These are phyloP conservation scores for Termitomyces sp. DNA, from an alignment of 768 basidiomycete genomes.

Conservation along the genomic window DNA sequence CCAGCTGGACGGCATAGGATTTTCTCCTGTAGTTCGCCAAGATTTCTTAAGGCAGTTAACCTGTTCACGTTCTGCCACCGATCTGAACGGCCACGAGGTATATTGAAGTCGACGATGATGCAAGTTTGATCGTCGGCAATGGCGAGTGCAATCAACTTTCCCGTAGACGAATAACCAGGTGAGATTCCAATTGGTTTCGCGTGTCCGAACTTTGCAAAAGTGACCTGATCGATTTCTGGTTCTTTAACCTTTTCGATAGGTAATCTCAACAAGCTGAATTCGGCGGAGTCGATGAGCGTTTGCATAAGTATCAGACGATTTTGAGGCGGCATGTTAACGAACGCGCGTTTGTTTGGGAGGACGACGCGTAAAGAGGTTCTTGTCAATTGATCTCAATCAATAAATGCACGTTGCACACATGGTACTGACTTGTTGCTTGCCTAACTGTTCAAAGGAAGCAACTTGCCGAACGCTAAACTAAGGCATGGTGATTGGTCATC, in stretches of 20 bases:
- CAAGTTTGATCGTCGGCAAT: slow-evolving; percentile 34
- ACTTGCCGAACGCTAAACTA: not conserved
- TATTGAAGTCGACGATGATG: slow-evolving; percentile 28
- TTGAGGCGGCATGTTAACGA: slow-evolving; percentile 10
- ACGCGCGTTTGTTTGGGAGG: not conserved
- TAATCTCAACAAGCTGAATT: slow-evolving; percentile 19
- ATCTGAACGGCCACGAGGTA: slow-evolving; percentile 9
- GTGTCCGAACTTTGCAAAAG: slow-evolving; percentile 27
- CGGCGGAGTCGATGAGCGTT: slow-evolving; percentile 25
- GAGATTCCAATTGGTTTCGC: slow-evolving; percentile 43
- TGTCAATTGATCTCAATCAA: not conserved
- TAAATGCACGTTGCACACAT: not conserved
- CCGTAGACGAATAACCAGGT: slow-evolving; percentile 39
- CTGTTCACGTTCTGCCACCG: slow-evolving; percentile 11
- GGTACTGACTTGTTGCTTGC: not conserved
- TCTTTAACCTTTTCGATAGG: slow-evolving; percentile 22
- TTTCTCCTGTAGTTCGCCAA: slow-evolving; percentile 21
- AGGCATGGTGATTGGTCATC: not conserved
- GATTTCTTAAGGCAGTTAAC: slow-evolving; percentile 8
- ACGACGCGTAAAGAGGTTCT: not conserved
- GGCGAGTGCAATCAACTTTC: slow-evolving; percentile 40
- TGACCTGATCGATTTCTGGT: slow-evolving; percentile 15
- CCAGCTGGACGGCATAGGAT: slow-evolving; percentile 40
- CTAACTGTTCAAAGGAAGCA: not conserved
- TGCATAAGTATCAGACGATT: slow-evolving; percentile 17